phyloP scores from a whole-genome alignment of 2,329 filamentous ascomycete species.

The Microdochium bolleyi region DNA sequence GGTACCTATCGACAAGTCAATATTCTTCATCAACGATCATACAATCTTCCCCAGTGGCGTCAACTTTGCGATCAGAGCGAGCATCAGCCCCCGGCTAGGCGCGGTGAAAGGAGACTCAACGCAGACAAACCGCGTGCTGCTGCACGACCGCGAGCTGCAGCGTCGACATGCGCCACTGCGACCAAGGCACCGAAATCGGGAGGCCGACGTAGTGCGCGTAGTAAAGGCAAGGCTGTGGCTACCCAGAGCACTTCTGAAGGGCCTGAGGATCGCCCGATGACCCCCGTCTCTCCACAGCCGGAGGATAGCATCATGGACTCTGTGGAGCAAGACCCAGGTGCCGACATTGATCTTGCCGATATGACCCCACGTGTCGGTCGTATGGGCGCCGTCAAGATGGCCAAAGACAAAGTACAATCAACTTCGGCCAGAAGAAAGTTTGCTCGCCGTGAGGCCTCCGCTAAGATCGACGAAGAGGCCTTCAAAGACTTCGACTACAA shows the following conservation, averaged over 20 bases:
- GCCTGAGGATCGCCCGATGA: slow-evolving; percentile 46
- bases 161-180: slow-evolving; percentile 20
- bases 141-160: slow-evolving; percentile 27
- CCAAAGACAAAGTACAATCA: slow-evolving; percentile 59
- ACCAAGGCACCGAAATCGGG: slow-evolving; percentile 28
- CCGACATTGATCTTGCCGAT: slow-evolving; percentile 38
- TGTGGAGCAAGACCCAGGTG: slow-evolving; percentile 38
- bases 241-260: slow-evolving; percentile 29
- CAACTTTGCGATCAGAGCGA: slow-evolving; percentile 89
- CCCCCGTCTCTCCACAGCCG: slow-evolving; percentile 45
- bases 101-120: slow-evolving; percentile 70
- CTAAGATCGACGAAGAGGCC: slow-evolving; percentile 78
- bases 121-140: slow-evolving; percentile 40
- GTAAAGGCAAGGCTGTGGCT: slow-evolving; percentile 25
- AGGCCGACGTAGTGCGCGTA: slow-evolving; percentile 29
- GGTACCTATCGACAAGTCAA: slow-evolving; percentile 97
- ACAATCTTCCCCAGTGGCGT: slow-evolving; percentile 96
- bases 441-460: slow-evolving; percentile 68
- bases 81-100: slow-evolving; percentile 85
- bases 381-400: slow-evolving; percentile 40
- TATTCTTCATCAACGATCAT: slow-evolving; percentile 89
- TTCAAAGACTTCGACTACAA: slow-evolving; percentile 90
- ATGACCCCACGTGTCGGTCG: slow-evolving; percentile 32
- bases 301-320: slow-evolving; percentile 35
- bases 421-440: slow-evolving; percentile 83